Conservation (phyloP, 257 asterid genomes). For the Linderniella brevidens region DNA sequence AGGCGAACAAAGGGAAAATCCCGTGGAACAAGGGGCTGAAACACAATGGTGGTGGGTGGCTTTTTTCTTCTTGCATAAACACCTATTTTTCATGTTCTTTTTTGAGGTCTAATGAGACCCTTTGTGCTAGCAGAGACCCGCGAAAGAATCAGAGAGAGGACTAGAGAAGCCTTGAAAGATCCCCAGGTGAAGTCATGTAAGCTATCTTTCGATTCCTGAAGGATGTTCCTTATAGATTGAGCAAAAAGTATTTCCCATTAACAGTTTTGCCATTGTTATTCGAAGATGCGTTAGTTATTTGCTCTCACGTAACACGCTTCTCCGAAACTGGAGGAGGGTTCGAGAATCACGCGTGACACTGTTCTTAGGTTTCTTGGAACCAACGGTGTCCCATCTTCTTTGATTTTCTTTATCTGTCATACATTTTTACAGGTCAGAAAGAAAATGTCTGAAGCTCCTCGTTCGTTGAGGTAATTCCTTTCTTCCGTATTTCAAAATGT, state of each 20-base stretch:
- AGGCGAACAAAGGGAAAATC: slow-evolving; percentile 61
- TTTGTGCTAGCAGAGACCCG: slow-evolving; percentile 45
- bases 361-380: slow-evolving; percentile 6
- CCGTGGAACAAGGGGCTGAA: slow-evolving; percentile 90
- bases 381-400: background rate
- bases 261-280: too few species aligned
- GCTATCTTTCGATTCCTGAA: slow-evolving; percentile 29
- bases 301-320: too few species aligned
- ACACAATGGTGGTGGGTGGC: slow-evolving; percentile 82
- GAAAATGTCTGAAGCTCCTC: slow-evolving; percentile 85
- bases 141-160: slow-evolving; percentile 49
- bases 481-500: slow-evolving; percentile 6
- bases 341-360: too few species aligned
- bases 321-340: too few species aligned
- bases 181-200: slow-evolving; percentile 99
- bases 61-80: slow-evolving; percentile 4
- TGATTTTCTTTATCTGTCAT: slow-evolving; percentile 10
- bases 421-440: slow-evolving; percentile 41
- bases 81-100: background rate
- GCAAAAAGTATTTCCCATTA: too few species aligned
- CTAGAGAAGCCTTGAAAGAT: slow-evolving; percentile 81
- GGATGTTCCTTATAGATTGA: background rate
- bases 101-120: slow-evolving; percentile 6
- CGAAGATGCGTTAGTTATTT: too few species aligned
- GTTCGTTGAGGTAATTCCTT: slow-evolving; percentile 43